Conservation (phyloP, 352 stramenopile species). For the Globisporangium cylindrosporum region DNA sequence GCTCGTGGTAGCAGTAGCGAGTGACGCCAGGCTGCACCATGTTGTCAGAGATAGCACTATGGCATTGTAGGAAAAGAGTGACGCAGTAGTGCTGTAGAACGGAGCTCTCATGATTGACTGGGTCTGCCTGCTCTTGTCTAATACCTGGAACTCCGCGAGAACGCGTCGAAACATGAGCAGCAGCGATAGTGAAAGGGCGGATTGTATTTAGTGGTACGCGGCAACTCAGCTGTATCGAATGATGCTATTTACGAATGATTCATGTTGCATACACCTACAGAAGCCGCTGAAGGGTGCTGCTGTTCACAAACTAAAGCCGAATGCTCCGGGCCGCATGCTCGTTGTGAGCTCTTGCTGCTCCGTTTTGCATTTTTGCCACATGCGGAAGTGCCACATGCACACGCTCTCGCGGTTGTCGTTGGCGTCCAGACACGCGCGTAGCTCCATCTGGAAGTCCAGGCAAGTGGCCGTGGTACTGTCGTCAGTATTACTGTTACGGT, state of each 20-base stretch:
- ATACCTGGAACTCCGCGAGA: background rate
- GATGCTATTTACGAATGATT: background rate
- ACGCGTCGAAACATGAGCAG: background rate
- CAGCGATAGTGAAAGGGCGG: background rate
- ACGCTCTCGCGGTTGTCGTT: constrained; percentile 12
- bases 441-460: constrained; percentile 1
- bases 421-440: constrained; percentile 5
- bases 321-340: background rate
- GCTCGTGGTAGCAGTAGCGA: background rate
- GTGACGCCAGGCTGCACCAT: background rate
- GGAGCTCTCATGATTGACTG: background rate
- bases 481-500: background rate
- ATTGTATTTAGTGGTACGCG: background rate
- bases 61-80: background rate
- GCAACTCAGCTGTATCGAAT: background rate
- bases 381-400: constrained; percentile 8
- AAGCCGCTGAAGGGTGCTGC: background rate
- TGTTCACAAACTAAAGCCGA: background rate
- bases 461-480: background rate
- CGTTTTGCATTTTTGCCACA: background rate
- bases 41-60: background rate
- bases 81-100: background rate
- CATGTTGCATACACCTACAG: too few species aligned
- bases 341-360: background rate
- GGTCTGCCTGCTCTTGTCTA: background rate